Base-by-base conservation (phyloP, 495 filamentous ascomycete genomes). In the Glarea lozoyensis region DNA sequence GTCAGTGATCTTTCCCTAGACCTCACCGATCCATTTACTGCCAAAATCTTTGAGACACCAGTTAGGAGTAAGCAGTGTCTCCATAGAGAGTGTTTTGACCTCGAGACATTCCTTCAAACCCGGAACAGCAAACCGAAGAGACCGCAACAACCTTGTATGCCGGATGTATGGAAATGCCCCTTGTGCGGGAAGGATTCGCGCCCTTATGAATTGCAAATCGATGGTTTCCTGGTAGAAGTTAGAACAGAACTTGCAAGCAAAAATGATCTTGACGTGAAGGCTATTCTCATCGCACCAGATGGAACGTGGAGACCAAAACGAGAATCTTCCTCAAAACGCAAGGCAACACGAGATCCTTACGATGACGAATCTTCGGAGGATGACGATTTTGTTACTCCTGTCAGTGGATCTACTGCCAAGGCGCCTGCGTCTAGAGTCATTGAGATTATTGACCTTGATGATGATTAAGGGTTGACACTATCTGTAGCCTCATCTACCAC, bases 71-170 rank as follows among this genome's bases (percentile, higher is more conserved):
- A 48, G 5, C 35, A 33, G 12, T 77, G 73, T 58, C 61, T 62
- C 5, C 89, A 96, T 57, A 62, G 76, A 25, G 86, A 94, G 60
- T 93, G 86, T 57, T 94, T 96, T 56, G 89, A 96, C 57, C 79
- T 92, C 17, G 75, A 86, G 19, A 87, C 75, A 0, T 94, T 83
- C 63, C 70, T 96, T 10, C 55, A 64, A 11, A 87, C 83, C 0
- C 72, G 82, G 0, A 63, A 60, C 23, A 43, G 55, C 23, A 73
- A 61, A 55, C 61, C 59, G 46, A 64, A 57, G 43, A 53, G 52
- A 44, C 64, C 54, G 33, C 72, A 53, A 25, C 66, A 71, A 45
- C 73, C 76, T 0, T 71, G 72, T 24, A 65, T 75, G 43, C 68
- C 75, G n/a, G 85, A 92, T 38, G 73, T 78, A 40, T 93, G 88